phyloP scores from a whole-genome alignment of 192 early-diverging fungal species.

The Rhizophagus clarus region DNA sequence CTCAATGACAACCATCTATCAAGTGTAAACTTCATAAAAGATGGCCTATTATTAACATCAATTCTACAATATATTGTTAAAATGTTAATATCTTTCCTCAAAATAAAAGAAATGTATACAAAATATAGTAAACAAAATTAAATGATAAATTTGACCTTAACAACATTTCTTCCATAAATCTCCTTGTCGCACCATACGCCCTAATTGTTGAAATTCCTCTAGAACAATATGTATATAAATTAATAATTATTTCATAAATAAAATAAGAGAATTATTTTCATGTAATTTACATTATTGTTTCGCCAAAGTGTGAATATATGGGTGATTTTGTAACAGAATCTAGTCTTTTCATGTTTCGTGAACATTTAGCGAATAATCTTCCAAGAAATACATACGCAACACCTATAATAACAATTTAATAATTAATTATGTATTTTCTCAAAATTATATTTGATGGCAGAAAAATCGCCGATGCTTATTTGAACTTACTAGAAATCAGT shows the following conservation, averaged over 20 bases:
- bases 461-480: too few species aligned
- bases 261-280: background rate
- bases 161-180: constrained; percentile 66
- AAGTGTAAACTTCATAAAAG: constrained; percentile 73
- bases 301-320: constrained; percentile 67
- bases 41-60: constrained; percentile 77
- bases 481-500: background rate
- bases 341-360: constrained; percentile 84
- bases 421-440: constrained; percentile 30
- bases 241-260: background rate
- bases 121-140: background rate
- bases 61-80: constrained; percentile 20
- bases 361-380: constrained; percentile 68
- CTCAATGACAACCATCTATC: constrained; percentile 86
- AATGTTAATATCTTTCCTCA: background rate
- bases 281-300: constrained; percentile 57
- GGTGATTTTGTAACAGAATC: constrained; percentile 67
- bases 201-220: constrained; percentile 78
- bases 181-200: constrained; percentile 73
- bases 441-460: constrained; percentile 64
- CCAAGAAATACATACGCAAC: constrained; percentile 53
- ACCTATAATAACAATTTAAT: background rate
- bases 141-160: constrained; percentile 17
- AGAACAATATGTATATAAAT: background rate
- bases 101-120: constrained; percentile 43